Percentiles rank a stretch among this genome's conserved stretches.
These are phyloP conservation scores for Talaromyces verruculosus DNA, from an alignment of 2,329 filamentous ascomycete genomes.

Conservation along the genomic window DNA sequence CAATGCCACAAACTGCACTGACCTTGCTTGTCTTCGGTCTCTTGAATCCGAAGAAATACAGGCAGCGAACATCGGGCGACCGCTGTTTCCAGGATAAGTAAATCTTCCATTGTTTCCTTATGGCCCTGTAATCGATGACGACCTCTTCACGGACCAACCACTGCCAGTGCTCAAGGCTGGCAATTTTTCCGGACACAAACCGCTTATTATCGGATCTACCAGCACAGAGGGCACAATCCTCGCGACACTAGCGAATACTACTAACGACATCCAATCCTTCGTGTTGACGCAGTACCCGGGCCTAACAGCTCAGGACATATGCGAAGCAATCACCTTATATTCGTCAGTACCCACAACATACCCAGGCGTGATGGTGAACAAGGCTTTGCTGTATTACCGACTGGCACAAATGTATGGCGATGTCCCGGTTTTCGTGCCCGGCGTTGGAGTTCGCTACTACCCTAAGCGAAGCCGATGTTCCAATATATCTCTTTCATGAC, in stretches of 20 bases:
- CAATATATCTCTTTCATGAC: neutral
- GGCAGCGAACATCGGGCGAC: neutral
- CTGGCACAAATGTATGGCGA: neutral
- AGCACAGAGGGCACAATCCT: neutral
- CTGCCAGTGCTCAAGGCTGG: neutral
- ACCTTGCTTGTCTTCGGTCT: neutral
- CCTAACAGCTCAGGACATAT: neutral
- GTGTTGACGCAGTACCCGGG: neutral
- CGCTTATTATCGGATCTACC: neutral
- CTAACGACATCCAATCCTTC: neutral
- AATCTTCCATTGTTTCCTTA: neutral
- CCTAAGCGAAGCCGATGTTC: neutral
- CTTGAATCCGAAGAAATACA: neutral
- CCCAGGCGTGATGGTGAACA: neutral
- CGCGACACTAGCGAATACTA: neutral
- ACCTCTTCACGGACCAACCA: neutral
- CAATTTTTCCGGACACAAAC: neutral
- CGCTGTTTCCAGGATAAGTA: neutral
- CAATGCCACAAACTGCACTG: neutral
- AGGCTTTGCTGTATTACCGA: neutral
- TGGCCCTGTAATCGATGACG: neutral
- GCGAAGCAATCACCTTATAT: neutral
- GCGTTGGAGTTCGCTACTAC: neutral
- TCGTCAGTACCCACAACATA: neutral
- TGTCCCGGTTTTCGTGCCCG: neutral